These are phyloP conservation scores for Skeletonema menzelii DNA, from an alignment of 108 stramenopile genomes.

Conservation along the genomic window DNA sequence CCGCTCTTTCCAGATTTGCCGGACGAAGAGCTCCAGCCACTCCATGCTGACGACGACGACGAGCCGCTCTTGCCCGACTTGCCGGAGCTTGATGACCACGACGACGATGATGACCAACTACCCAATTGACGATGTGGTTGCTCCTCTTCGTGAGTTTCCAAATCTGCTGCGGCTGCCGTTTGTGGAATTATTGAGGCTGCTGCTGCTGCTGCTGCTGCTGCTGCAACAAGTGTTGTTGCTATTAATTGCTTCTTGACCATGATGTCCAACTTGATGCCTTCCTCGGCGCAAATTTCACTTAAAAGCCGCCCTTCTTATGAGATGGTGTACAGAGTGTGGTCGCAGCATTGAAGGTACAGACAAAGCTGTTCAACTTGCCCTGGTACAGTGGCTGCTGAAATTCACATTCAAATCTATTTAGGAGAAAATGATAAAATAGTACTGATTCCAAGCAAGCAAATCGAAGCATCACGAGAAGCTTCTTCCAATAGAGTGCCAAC, in stretches of 20 bases:
- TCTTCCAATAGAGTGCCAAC: no score
- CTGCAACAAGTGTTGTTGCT: not conserved
- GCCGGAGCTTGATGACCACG: slow-evolving; percentile 7
- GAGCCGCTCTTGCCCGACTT: slow-evolving; percentile 4
- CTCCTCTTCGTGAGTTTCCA: not conserved
- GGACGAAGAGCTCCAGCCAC: not conserved
- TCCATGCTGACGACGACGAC: not conserved
- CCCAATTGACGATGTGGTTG: not conserved
- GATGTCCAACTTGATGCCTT: not conserved
- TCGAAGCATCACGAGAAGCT: no score
- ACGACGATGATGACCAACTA: not conserved
- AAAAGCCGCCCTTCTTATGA: no score
- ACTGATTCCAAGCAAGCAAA: no score
- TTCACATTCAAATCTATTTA: no score
- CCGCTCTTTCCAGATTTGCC: slow-evolving; percentile 4
- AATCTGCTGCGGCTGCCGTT: not conserved
- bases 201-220: not conserved
- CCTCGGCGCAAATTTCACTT: no score
- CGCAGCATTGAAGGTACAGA: no score
- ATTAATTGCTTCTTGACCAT: not conserved
- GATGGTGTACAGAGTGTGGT: no score
- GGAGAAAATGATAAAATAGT: no score
- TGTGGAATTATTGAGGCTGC: not conserved
- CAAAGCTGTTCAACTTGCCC: no score
- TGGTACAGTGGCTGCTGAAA: no score